Percentiles rank a stretch among this genome's conserved stretches.
Evolutionary conservation across 345 rosid species (phyloP).

Genomic region (Raphanus raphanistrum): DNA sequence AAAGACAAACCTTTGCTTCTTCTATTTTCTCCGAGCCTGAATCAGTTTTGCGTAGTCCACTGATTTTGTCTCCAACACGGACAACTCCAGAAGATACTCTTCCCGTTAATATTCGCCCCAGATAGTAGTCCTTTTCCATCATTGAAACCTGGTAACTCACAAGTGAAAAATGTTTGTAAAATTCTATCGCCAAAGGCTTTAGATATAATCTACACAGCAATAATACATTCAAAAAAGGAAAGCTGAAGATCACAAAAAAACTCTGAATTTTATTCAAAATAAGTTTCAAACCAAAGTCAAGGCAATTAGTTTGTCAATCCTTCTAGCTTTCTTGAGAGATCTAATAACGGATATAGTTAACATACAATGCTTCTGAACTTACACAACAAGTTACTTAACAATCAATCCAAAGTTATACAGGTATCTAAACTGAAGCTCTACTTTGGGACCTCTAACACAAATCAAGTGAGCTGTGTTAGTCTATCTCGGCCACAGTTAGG

Average conservation of each 20-base stretch:
- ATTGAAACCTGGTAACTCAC: slow-evolving; percentile 74
- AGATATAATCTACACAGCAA: slow-evolving; percentile 4
- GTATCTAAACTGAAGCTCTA: no score
- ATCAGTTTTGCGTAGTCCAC: slow-evolving; percentile 68
- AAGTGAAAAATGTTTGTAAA: slow-evolving; percentile 11
- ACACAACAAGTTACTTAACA: no score
- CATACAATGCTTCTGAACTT: no score
- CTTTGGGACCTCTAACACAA: no score
- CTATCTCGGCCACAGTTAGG: not conserved
- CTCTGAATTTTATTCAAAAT: no score
- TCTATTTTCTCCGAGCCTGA: slow-evolving; percentile 78
- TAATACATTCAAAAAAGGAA: not conserved
- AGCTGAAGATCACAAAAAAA: not conserved
- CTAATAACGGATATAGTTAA: no score
- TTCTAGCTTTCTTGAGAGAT: no score
- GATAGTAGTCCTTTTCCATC: slow-evolving; percentile 94
- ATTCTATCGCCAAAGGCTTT: slow-evolving; percentile 6
- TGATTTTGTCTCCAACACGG: slow-evolving; percentile 78
- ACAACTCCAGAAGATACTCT: slow-evolving; percentile 74
- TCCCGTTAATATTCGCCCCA: slow-evolving; percentile 93
- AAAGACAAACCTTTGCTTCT: slow-evolving; percentile 81
- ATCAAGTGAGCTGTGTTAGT: not conserved
- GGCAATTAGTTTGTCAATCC: no score
- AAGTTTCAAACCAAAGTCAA: no score
- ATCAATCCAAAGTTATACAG: no score